Base-by-base conservation (phyloP, 441 rosid genomes). In the Daphne laureola region DNA sequence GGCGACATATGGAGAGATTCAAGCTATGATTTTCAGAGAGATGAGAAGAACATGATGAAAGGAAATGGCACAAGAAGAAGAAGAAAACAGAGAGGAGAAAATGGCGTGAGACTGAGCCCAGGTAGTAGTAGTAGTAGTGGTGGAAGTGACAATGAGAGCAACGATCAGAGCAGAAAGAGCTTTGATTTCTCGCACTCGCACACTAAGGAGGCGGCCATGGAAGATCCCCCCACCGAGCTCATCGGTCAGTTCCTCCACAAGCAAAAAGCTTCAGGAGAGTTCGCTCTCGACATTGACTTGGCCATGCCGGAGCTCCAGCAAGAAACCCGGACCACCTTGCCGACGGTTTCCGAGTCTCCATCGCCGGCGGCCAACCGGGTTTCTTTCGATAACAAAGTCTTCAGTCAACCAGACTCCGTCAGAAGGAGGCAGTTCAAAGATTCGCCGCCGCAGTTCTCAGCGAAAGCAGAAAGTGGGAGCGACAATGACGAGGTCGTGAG, bases 201-300 rank as follows among this genome's bases (percentile, higher is more conserved):
- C 51, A 49, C 49, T 17, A 46, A 14, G 4, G 59, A 35, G 14
- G 35, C 17, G 14, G 35, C 17, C 26, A 21, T 46, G 64, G 69
- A 69, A 23, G 95, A 86, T 70, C 96, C 95, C 14, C 83, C 92
- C 5, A 79, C 96, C 8, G 73, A 70, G 80, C 66, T 88, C 43
- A 84, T 84, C n/a, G 81, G 74, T 48, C 84, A 82, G 75, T 88
- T 88, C 62, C 62, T 86, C 50, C 81, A 80, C 63, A 82, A 73
- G 49, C 98, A 88, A 47, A 61, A 73, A 50, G 86, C 84, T 26
- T 81, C 82, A 12, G 89, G 90, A 0, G 96, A 86, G 54, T 67
- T 85, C 66, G 73, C 78, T 9, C 64, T 83, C 13, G 90, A 83
- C 60, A 67, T 78, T 69, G 90, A 82, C 57, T 51, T 74, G 35